Percentiles rank a stretch among this genome's conserved stretches.
These are phyloP conservation scores for Populus trichocarpa DNA, from an alignment of 441 rosid genomes.

Conservation along the genomic window DNA sequence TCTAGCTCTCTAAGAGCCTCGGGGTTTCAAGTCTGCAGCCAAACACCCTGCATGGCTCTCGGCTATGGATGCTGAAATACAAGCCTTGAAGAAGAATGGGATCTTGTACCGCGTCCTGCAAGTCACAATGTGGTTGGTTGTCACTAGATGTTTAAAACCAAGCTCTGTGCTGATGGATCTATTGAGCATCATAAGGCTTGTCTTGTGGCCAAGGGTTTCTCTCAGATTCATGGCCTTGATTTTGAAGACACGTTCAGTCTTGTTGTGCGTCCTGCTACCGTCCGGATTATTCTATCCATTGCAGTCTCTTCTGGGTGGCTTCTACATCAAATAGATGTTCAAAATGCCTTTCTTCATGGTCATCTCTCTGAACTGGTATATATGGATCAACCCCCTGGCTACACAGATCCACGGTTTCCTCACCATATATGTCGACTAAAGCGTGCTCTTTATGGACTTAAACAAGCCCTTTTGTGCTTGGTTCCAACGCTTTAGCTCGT, in stretches of 20 bases:
- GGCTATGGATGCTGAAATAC: background rate
- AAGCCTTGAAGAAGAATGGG: background rate
- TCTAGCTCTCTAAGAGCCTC: no score
- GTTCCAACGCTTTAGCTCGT: no score
- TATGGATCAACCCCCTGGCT: background rate
- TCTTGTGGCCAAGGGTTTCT: background rate
- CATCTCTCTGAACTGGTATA: background rate
- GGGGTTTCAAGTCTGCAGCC: no score
- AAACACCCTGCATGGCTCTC: background rate
- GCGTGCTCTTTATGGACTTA: background rate
- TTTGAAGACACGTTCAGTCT: background rate
- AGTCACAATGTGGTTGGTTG: background rate
- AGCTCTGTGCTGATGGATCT: background rate
- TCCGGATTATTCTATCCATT: background rate
- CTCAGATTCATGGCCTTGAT: background rate
- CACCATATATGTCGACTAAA: background rate
- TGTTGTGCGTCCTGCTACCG: background rate
- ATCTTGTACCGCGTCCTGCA: background rate
- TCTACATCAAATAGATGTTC: background rate
- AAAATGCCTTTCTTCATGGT: background rate
- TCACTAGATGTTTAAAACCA: background rate
- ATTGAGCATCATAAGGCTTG: background rate
- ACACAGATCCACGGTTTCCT: background rate
- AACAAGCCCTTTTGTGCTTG: no score
- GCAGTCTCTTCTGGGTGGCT: background rate